A percentile compares a stretch with the other conserved stretches of the same genome.
Conservation (phyloP, 169 alveolate species). For the Plasmodium falciparum region DNA sequence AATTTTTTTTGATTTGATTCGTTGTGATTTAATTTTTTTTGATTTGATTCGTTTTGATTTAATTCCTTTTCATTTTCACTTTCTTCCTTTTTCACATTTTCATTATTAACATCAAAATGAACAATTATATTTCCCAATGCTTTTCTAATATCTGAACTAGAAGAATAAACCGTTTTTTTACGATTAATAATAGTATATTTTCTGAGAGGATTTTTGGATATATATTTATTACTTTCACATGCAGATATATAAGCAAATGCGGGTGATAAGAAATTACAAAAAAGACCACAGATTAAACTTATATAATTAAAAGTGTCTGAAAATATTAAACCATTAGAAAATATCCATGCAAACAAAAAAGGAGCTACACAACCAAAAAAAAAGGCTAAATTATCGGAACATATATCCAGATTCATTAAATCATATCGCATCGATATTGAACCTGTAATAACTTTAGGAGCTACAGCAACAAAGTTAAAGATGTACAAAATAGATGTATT, state of each 20-base stretch:
- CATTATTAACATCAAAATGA: conserved; percentile 21
- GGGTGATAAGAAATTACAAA: conserved; percentile 84
- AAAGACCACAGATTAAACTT: conserved; percentile 78
- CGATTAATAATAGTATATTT: conserved; percentile 69
- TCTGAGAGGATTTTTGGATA: conserved; percentile 58
- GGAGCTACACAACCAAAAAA: conserved; percentile 83
- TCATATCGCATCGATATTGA: conserved; percentile 83
- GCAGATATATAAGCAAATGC: conserved; percentile 78
- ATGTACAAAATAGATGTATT: conserved; percentile 75
- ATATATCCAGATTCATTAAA: conserved; percentile 83
- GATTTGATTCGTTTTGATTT: neutral
- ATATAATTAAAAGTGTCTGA: conserved; percentile 77
- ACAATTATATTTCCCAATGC: conserved; percentile 74
- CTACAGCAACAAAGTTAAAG: conserved; percentile 80
- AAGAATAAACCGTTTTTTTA: conserved; percentile 53
- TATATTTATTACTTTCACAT: conserved; percentile 60
- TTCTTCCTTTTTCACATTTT: neutral
- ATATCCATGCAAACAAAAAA: conserved; percentile 82
- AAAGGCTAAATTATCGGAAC: conserved; percentile 75
- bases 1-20: too few species aligned
- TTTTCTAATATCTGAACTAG: conserved; percentile 59
- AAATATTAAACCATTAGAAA: conserved; percentile 79
- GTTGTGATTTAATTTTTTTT: too few species aligned
- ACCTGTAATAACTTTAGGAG: conserved; percentile 84
- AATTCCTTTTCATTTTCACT: conserved; percentile 5